phyloP scores from a whole-genome alignment of 2,329 filamentous ascomycete species.

The Fusarium citri region DNA sequence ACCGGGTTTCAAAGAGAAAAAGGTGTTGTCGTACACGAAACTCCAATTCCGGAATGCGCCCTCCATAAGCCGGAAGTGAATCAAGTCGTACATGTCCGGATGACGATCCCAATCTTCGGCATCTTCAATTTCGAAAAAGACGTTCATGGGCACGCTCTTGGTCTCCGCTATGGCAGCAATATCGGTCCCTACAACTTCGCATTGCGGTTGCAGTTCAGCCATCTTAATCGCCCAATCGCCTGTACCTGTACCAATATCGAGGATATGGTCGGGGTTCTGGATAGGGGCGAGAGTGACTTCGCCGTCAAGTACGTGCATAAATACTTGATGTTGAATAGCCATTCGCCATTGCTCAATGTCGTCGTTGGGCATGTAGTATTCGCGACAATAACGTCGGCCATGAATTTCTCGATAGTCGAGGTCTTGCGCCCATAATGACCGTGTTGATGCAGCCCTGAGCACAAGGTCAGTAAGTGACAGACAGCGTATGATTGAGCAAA shows the following conservation, averaged over 20 bases:
- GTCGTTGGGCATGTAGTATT: constrained; percentile 75
- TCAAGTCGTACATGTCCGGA: constrained; percentile 64
- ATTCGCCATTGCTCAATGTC: constrained; percentile 72
- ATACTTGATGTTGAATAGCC: constrained; percentile 72
- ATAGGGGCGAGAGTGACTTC: constrained; percentile 59
- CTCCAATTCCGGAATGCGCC: constrained; percentile 68
- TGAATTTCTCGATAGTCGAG: constrained; percentile 70
- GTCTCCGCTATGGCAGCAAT: constrained; percentile 68
- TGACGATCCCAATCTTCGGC: constrained; percentile 70
- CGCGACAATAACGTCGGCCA: constrained; percentile 70
- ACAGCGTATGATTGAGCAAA: constrained; percentile 34
- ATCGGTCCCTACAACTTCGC: constrained; percentile 69
- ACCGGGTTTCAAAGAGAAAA: constrained; percentile 65
- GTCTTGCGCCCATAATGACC: constrained; percentile 62
- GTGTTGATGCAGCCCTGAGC: constrained; percentile 57
- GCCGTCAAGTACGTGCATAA: constrained; percentile 62
- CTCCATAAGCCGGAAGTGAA: constrained; percentile 67
- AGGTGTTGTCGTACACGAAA: constrained; percentile 65
- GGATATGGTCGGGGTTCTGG: constrained; percentile 55
- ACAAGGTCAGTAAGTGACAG: constrained; percentile 6
- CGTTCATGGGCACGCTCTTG: constrained; percentile 67
- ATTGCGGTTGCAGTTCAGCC: constrained; percentile 64
- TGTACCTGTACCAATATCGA: constrained; percentile 70
- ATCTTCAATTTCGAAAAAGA: constrained; percentile 70
- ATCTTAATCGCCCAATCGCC: constrained; percentile 65